These are phyloP conservation scores for Phytophthora quininea DNA, from an alignment of 352 stramenopile genomes.

Conservation along the genomic window DNA sequence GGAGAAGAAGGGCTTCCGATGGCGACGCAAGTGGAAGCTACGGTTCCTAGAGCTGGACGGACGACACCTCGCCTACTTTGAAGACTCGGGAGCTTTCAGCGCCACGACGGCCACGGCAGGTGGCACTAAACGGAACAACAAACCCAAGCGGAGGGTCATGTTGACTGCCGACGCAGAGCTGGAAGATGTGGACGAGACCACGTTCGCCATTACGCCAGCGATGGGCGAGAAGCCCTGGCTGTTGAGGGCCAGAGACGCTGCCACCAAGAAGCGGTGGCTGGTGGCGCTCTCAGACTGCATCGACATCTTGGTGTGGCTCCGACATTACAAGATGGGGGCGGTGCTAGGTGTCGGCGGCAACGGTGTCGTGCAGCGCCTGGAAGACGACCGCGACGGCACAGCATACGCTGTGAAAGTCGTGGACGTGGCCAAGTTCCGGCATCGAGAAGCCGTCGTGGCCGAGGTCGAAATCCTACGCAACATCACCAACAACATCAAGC, in stretches of 20 bases:
- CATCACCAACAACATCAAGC: slow-evolving; percentile 83
- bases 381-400: slow-evolving; percentile 59
- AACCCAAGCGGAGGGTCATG: slow-evolving; percentile 54
- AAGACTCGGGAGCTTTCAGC: slow-evolving; percentile 26
- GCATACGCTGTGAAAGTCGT: slow-evolving; percentile 80
- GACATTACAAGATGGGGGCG: slow-evolving; percentile 69
- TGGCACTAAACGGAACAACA: slow-evolving; percentile 28
- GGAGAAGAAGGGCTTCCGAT: slow-evolving; percentile 79
- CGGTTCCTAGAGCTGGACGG: slow-evolving; percentile 81
- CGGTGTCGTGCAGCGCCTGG: slow-evolving; percentile 67
- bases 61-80: slow-evolving; percentile 72
- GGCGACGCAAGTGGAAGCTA: slow-evolving; percentile 79
- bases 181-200: slow-evolving; percentile 59
- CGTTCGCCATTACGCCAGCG: slow-evolving; percentile 56
- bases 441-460: slow-evolving; percentile 67
- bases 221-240: slow-evolving; percentile 66
- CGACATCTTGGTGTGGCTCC: slow-evolving; percentile 77
- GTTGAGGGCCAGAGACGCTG: slow-evolving; percentile 52
- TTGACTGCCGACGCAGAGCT: slow-evolving; percentile 63
- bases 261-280: slow-evolving; percentile 68
- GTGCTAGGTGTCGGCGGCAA: slow-evolving; percentile 79
- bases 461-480: slow-evolving; percentile 84
- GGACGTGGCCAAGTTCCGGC: slow-evolving; percentile 78
- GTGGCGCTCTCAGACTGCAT: slow-evolving; percentile 73
- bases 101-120: slow-evolving; percentile 20